phyloP scores from a whole-genome alignment of 2,329 filamentous ascomycete genomes.

The Colletotrichum chlorophyti region DNA sequence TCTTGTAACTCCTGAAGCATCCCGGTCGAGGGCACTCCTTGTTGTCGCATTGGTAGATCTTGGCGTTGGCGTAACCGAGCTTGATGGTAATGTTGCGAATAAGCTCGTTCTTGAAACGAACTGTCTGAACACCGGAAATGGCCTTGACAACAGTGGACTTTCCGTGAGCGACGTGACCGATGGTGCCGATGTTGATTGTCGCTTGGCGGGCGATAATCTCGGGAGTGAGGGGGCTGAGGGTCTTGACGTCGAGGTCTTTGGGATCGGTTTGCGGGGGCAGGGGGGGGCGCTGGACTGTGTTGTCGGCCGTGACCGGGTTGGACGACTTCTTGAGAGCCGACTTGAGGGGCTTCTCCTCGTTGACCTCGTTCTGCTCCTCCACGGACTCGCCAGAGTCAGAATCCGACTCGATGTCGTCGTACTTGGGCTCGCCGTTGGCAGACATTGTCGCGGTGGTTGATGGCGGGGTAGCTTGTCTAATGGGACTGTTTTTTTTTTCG shows the following conservation, averaged over 20 bases:
- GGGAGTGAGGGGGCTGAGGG: slow-evolving; percentile 83
- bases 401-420: slow-evolving; percentile 78
- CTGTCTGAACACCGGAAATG: slow-evolving; percentile 98
- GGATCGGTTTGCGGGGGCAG: slow-evolving; percentile 92
- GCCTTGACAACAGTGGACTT: slow-evolving; percentile 99
- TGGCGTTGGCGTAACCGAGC: slow-evolving; percentile 98
- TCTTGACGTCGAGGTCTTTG: slow-evolving; percentile 82
- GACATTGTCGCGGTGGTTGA: slow-evolving; percentile 50
- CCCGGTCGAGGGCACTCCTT: slow-evolving; percentile 87
- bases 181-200: slow-evolving; percentile 98
- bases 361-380: slow-evolving; percentile 56
- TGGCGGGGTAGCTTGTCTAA: slow-evolving; percentile 36
- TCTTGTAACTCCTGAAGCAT: slow-evolving; percentile 97
- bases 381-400: slow-evolving; percentile 71
- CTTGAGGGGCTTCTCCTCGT: slow-evolving; percentile 74
- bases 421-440: slow-evolving; percentile 66
- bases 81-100: slow-evolving; percentile 99
- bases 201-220: slow-evolving; percentile 98
- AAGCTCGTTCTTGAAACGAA: slow-evolving; percentile 99
- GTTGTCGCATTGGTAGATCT: slow-evolving; percentile 99
- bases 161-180: slow-evolving; percentile 98
- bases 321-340: slow-evolving; percentile 81
- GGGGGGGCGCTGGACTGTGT: slow-evolving; percentile 58
- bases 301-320: slow-evolving; percentile 53
- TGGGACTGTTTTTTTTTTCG: slow-evolving; percentile 6